Conservation (phyloP, 352 stramenopile species). For the Discostella stelligera region DNA sequence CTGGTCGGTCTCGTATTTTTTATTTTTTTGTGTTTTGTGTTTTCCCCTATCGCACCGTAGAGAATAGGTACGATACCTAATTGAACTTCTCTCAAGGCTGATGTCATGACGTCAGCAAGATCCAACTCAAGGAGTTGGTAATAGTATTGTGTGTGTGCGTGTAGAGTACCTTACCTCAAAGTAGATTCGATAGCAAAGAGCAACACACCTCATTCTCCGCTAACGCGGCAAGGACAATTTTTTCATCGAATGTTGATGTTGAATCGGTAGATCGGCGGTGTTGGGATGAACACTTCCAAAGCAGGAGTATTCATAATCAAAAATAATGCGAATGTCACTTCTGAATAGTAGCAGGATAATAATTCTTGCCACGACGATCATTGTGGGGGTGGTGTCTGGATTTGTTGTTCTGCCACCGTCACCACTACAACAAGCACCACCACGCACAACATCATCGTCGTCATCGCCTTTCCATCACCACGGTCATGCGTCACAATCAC, state of each 20-base stretch:
- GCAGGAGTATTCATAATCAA: neutral
- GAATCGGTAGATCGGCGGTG: neutral
- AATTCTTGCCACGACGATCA: neutral
- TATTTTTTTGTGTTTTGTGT: too few species aligned
- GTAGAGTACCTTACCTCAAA: too few species aligned
- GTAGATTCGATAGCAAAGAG: too few species aligned
- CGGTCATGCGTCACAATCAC: neutral
- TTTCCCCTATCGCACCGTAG: too few species aligned
- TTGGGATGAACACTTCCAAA: too few species aligned
- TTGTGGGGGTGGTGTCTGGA: neutral
- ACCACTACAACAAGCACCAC: neutral
- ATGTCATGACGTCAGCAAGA: neutral
- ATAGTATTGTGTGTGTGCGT: too few species aligned
- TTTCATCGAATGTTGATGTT: too few species aligned
- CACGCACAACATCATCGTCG: neutral
- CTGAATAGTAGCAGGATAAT: neutral
- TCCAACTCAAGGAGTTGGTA: neutral
- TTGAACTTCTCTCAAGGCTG: too few species aligned
- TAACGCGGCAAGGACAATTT: too few species aligned
- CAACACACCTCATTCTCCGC: too few species aligned
- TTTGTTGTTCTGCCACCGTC: neutral
- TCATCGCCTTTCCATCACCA: neutral
- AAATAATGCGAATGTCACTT: neutral
- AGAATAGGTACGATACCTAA: too few species aligned
- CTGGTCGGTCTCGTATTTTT: too few species aligned